Evolutionary conservation across 2,329 filamentous ascomycete genomes (phyloP), one percentile per base, ranked within the genome.

Genomic region (Ceratocystis smalleyi): DNA sequence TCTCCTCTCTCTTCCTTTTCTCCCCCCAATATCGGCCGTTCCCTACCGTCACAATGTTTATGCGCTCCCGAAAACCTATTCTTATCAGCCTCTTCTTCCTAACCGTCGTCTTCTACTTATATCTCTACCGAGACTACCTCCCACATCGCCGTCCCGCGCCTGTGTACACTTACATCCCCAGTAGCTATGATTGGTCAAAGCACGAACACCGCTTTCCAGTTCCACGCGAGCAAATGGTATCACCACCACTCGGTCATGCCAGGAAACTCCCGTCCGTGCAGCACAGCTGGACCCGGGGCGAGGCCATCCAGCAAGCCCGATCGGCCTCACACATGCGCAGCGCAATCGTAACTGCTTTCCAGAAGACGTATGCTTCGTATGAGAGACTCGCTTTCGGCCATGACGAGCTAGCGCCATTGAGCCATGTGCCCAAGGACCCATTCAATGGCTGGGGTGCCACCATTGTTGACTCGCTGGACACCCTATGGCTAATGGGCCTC

Each of bases 401-500:
- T 59, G 84, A 88, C 70, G 85, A 86, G 68, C 74, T 87, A 62
- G 75, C 76, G 35, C 85, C 85, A 2, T 69, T 87, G 8, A 77
- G 77, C 17, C 82, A 78, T 10, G 69, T 71, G 1, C 75, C 72
- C 60, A 77, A 78, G 55, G 78, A 86, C 68, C 79, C 81, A 43
- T 86, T 85, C 72, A 82, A 81, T 15, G 85, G 84, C 27, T 87
- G 84, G 84, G 83, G 81, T 5, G 84, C 84, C 3, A 87, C 84
- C 5, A 74, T 87, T 65, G 83, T 87, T n/a, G 84, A 87, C 70
- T 75, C 82, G 2, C 76, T 87, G 62, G 86, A 89, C 70, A 83
- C 83, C n/a, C 75, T 89, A 15, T 88, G 85, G 85, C 85, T 89
- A 68, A 84, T 89, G 81, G 85, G 80, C 3, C 69, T 88, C 70